phyloP scores from a whole-genome alignment of 78 protist genomes.

The Paratrimastix pyriformis region DNA sequence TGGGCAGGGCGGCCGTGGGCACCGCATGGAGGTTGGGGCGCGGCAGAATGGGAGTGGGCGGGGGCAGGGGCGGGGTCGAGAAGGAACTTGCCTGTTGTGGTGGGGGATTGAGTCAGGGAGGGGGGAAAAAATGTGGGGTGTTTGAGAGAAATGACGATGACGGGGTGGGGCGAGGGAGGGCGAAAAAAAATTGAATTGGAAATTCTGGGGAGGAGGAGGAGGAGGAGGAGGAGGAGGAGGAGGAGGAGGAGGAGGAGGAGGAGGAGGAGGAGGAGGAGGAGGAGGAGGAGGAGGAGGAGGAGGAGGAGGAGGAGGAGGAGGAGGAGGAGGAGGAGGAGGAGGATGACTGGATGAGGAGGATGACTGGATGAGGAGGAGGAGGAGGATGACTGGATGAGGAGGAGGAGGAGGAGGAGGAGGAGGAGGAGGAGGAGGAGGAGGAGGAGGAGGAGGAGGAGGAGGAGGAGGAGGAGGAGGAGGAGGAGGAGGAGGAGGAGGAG shows the following conservation, averaged over 20 bases:
- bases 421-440: background rate
- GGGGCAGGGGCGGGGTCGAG: no score
- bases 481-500: background rate
- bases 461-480: background rate
- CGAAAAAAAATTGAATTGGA: background rate
- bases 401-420: background rate
- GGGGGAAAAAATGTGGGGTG: background rate
- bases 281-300: background rate
- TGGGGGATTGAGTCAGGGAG: no score
- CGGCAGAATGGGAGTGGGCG: no score
- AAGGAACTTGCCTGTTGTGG: no score
- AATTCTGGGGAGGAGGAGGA: no score
- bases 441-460: background rate
- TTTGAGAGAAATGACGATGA: background rate
- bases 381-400: background rate
- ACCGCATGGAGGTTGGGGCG: no score
- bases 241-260: background rate
- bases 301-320: background rate
- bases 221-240: background rate
- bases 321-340: background rate
- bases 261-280: background rate
- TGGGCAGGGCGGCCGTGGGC: no score
- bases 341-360: background rate
- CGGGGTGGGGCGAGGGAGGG: background rate
- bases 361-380: background rate